Evolutionary conservation across 768 basidiomycete genomes (phyloP), one percentile per base, ranked within the genome.

Genomic region (Macrolepiota dolichaula): DNA sequence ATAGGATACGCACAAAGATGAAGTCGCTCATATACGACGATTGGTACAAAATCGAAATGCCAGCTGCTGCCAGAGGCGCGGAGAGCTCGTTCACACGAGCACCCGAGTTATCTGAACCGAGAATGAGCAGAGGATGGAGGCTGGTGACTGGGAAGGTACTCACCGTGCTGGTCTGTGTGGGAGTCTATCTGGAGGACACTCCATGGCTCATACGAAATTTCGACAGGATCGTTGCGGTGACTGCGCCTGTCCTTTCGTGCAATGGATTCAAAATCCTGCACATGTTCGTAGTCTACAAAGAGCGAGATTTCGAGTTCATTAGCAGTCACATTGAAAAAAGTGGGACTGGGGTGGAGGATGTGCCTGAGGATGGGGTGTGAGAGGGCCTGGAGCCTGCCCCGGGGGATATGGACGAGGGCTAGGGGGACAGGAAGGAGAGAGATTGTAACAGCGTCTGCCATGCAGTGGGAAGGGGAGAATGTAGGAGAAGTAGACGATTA

Each of bases 1-100:
- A 40, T 24, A 63, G 38, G 49, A 13, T 22, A 74, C 87, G 65
- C 67, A 91, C 89, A 64, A 92, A 86, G 60, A 92, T 89, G 69
- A 88, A 92, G 71, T 92, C 91, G 66, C 88, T 86, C 82, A 84
- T 85, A 71, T 92, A 92, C 2, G 89, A 89, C 4, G 88, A 90
- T 68, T 91, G 88, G 71, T 92, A 93, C 13, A 92, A 76, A 52
- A 93, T 92, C 35, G 88, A 89, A 38, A 93, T 91, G 2, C 89
- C 88, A 38, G 86, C 87, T 12, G 84, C 85, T 11, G 89, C 89
- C 19, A 93, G 75, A 35, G 87, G 88, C 15, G 87, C 85, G 22
- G 91, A 91, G 35, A 93, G 77, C 68, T 92, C 89, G 63, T 86
- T 83, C 0, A 92, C 85, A 50, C 91, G 81, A 19, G 87, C 85